Evolutionary conservation across 2,329 filamentous ascomycete genomes (phyloP).

Genomic region (Fusarium sp.): DNA sequence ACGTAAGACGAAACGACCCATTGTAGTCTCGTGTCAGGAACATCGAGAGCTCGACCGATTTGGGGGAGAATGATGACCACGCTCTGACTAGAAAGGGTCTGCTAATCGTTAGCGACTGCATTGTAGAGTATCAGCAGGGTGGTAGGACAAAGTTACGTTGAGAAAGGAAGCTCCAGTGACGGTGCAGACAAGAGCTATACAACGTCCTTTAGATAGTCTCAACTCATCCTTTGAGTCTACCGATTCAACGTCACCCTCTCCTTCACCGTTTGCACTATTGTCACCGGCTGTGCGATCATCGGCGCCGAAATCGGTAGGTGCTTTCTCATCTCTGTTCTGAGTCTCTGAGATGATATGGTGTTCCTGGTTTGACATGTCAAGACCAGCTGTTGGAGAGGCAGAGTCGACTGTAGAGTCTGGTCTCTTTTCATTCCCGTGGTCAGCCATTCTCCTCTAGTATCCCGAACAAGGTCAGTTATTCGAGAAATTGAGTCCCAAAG

Average conservation of each 20-base stretch:
- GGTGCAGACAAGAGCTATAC: slow-evolving; percentile 66
- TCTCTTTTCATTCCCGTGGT: slow-evolving; percentile 24
- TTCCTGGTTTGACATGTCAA: slow-evolving; percentile 6
- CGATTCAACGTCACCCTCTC: slow-evolving; percentile 30
- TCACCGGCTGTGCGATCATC: not conserved
- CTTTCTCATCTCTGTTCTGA: slow-evolving; percentile 21
- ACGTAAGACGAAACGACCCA: slow-evolving; percentile 76
- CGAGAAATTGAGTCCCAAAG: not conserved
- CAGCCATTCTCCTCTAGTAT: slow-evolving; percentile 19
- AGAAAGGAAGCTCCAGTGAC: slow-evolving; percentile 68
- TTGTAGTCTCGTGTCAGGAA: slow-evolving; percentile 70
- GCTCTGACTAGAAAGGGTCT: slow-evolving; percentile 49
- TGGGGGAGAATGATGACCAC: slow-evolving; percentile 61
- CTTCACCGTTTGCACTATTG: slow-evolving; percentile 1
- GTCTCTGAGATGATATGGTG: slow-evolving; percentile 10
- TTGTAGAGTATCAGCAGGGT: not conserved
- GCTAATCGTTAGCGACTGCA: not conserved
- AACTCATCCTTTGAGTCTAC: slow-evolving; percentile 47
- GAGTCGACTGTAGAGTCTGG: slow-evolving; percentile 14
- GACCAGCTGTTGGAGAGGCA: slow-evolving; percentile 6
- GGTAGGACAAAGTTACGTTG: slow-evolving; percentile 56
- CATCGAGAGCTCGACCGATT: slow-evolving; percentile 67
- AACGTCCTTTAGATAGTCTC: slow-evolving; percentile 62
- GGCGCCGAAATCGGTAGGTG: slow-evolving; percentile 5
- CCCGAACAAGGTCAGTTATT: not conserved